Base-by-base conservation (phyloP, 345 rosid genomes). In the Gossypium herbaceum region DNA sequence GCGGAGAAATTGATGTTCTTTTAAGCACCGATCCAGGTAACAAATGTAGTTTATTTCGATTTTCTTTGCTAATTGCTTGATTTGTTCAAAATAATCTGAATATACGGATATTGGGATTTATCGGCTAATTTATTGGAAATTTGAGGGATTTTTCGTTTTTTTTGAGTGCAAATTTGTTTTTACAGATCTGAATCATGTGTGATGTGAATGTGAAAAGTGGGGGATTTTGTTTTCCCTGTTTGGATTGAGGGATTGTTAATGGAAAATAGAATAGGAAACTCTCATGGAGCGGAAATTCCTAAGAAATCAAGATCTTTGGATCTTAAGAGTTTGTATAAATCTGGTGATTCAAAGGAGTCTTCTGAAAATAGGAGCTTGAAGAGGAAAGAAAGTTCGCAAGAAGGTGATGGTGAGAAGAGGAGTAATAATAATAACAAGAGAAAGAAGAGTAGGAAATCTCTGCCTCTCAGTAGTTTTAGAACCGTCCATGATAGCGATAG, bases 291-390 rank as follows among this genome's bases (percentile, higher is more conserved):
- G 84, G 91, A 85, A 86, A 81, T 85, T 85, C 84, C 90, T 70
- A 85, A 85, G 84, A 91, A 85, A 82, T 78, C 95, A 43, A 94
- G 95, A 85, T 91, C 96, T 5, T 79, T 94, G 94, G 98, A 93
- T 85, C 90, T 92, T 75, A 94, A 89, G 85, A 94, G 92, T 83
- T 70, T 94, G 55, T 94, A 92, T 79, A 78, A 90, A 56, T 78
- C 88, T 51, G 84, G 79, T 71, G 81, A 75, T 78, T 71, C 84
- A 4, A 86, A 81, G 70, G 90, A 83, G 79, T 77, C 79, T 54
- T 77, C 79, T 61, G 77, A 66, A 15, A 76, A 57, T 41, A 87
- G 84, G 82, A 84, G 79, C 62, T 76, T 85, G 76, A 94, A 92
- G 83, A 84, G 97, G 78, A 92, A 91, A 75, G 78, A 57, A 58